Conservation (phyloP, 2,329 filamentous ascomycete species). For the Periglandula ipomoeae region DNA sequence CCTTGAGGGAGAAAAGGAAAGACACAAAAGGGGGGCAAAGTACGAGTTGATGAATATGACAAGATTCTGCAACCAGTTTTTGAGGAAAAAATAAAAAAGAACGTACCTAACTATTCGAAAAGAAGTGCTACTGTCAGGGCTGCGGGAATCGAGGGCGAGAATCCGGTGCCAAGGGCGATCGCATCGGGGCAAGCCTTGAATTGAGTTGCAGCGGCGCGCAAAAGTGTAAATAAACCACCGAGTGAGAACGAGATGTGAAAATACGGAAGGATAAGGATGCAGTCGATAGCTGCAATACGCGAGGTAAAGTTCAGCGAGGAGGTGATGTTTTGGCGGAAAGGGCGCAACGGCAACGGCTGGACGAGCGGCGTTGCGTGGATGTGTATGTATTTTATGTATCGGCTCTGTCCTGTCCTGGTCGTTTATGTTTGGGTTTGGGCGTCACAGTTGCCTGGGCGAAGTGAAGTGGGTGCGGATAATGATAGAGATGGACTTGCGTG, state of each 20-base stretch:
- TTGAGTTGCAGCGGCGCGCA: not conserved
- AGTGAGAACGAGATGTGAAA: not conserved
- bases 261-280: not conserved
- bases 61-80: too few species aligned
- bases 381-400: too few species aligned
- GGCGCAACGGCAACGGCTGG: not conserved
- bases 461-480: too few species aligned
- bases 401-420: too few species aligned
- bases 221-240: not conserved
- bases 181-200: conserved; percentile 6
- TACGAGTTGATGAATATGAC: too few species aligned
- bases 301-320: too few species aligned
- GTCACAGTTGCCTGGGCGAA: too few species aligned
- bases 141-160: not conserved
- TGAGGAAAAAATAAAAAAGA: not conserved
- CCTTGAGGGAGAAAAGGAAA: not conserved
- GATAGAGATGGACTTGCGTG: too few species aligned
- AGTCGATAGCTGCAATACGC: not conserved
- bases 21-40: not conserved
- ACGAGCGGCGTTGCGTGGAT: not conserved
- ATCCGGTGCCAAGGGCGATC: conserved; percentile 5
- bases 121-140: conserved; percentile 1
- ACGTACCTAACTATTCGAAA: not conserved
- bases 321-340: not conserved
- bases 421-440: too few species aligned